phyloP scores from a whole-genome alignment of 805 yeast species.

The Torulaspora delbrueckii region DNA sequence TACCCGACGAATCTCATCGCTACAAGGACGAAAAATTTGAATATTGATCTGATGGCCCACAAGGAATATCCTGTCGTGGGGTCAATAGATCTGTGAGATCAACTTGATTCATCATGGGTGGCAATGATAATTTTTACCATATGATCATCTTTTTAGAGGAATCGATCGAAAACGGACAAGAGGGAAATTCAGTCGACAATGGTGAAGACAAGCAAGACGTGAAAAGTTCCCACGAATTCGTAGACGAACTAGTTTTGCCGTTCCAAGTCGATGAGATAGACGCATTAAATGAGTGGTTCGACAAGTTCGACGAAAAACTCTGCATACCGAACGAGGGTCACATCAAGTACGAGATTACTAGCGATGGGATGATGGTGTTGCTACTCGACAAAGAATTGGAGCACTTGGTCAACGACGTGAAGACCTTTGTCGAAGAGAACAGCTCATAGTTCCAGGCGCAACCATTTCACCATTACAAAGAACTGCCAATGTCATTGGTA shows the following conservation, averaged over 20 bases:
- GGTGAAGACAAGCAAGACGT: conserved; percentile 8
- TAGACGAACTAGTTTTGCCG: conserved; percentile 33
- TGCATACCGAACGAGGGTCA: conserved; percentile 38
- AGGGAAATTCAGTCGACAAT: background rate
- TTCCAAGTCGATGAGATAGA: conserved; percentile 33
- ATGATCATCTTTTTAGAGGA: conserved; percentile 34
- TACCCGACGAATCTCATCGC: background rate
- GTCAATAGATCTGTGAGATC: background rate
- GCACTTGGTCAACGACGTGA: conserved; percentile 27
- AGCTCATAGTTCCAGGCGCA: conserved; percentile 1
- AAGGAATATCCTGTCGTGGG: background rate
- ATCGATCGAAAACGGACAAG: conserved; percentile 13
- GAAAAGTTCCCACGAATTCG: conserved; percentile 32
- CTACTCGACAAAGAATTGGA: conserved; percentile 30
- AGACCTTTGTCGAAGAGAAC: conserved; percentile 25
- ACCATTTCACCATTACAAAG: background rate
- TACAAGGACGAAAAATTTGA: conserved; percentile 4
- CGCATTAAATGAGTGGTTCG: conserved; percentile 33
- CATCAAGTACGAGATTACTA: conserved; percentile 37
- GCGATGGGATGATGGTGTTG: conserved; percentile 36
- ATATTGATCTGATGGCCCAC: background rate
- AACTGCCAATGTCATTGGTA: background rate
- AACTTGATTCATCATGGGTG: conserved; percentile 12
- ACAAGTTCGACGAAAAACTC: conserved; percentile 35
- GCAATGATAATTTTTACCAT: conserved; percentile 23